Evolutionary conservation across 2,329 filamentous ascomycete genomes (phyloP).

Genomic region (Nemania sp.): DNA sequence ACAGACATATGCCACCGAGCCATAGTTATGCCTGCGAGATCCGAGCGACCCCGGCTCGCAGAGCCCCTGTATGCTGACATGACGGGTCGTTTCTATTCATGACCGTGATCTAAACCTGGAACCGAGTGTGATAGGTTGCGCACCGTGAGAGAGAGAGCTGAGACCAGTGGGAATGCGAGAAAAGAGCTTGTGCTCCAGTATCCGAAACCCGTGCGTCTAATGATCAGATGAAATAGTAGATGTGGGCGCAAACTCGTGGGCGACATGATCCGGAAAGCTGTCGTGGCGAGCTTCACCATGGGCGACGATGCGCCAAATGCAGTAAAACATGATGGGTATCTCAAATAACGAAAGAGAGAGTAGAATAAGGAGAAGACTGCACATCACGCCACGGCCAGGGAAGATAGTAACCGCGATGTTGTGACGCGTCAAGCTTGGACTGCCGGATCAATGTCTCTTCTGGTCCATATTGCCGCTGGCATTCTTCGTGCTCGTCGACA

Average conservation of each 20-base stretch:
- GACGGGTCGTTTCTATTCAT: conserved; percentile 26
- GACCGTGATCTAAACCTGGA: conserved; percentile 15
- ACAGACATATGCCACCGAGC: conserved; percentile 1
- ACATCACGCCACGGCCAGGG: background rate
- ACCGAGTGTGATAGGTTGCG: background rate
- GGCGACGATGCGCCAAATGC: conserved; percentile 20
- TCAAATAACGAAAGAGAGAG: conserved; percentile 14
- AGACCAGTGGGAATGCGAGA: background rate
- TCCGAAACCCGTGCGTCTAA: conserved; percentile 4
- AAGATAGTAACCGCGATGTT: background rate
- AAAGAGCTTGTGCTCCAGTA: background rate
- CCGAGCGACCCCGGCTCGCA: background rate
- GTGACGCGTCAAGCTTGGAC: background rate
- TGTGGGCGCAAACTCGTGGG: conserved; percentile 6
- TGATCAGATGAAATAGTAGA: conserved; percentile 1
- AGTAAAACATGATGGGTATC: conserved; percentile 37
- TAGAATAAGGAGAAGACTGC: conserved; percentile 12
- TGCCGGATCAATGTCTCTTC: conserved; percentile 30
- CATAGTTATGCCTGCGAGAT: background rate
- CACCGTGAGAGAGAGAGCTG: background rate
- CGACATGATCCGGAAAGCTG: background rate
- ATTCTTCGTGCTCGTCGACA: conserved; percentile 27
- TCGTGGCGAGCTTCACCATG: background rate
- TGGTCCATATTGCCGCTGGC: conserved; percentile 28
- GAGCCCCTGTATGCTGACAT: conserved; percentile 9